Conservation (phyloP, 208 protist genomes). For the Tritrichomonas foetus region DNA sequence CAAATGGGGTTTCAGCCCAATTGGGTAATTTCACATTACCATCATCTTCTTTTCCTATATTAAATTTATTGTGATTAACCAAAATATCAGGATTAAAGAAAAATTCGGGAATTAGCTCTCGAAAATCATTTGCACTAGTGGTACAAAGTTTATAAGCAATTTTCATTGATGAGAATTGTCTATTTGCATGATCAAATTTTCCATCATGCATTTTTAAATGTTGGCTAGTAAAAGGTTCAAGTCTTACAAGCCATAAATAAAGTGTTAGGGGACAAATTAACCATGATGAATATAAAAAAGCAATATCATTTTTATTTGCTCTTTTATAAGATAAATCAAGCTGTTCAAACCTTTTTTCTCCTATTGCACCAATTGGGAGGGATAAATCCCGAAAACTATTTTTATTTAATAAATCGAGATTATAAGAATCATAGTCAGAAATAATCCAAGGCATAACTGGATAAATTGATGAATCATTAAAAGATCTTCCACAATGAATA, state of each 20-base stretch:
- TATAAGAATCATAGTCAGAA: background rate
- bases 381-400: background rate
- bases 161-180: background rate
- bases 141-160: background rate
- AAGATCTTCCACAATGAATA: background rate
- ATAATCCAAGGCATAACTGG: background rate
- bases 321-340: background rate
- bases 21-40: background rate
- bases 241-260: background rate
- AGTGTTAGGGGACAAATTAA: background rate
- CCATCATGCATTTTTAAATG: background rate
- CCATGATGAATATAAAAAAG: background rate
- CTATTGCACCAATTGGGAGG: background rate
- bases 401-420: background rate
- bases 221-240: conserved; percentile 1
- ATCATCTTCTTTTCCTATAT: conserved; percentile 48
- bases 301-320: background rate
- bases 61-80: background rate
- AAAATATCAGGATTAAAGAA: background rate
- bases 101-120: background rate
- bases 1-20: background rate
- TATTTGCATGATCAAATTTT: background rate
- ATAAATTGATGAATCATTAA: background rate
- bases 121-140: background rate
- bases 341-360: background rate